phyloP scores from a whole-genome alignment of 2,329 filamentous ascomycete genomes.

The Arachnomyces sp. region DNA sequence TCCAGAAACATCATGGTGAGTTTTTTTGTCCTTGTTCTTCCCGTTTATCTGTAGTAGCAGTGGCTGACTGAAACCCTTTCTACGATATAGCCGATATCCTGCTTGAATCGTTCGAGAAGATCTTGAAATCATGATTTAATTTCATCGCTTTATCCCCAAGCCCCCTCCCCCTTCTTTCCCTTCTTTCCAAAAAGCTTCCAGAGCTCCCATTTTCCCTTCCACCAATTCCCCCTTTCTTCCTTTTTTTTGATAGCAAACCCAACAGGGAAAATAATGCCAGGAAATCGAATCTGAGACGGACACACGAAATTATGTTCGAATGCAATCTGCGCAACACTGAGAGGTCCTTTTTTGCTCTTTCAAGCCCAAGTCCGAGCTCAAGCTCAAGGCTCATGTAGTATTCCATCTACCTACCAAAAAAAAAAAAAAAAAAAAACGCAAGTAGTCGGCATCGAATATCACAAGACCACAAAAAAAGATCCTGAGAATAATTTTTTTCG shows the following conservation, averaged over 20 bases:
- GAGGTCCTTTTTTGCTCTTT: neutral
- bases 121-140: slow-evolving; percentile 45
- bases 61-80: slow-evolving; percentile 1
- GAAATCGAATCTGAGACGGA: neutral
- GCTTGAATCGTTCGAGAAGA: slow-evolving; percentile 68
- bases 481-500: slow-evolving; percentile 1
- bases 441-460: slow-evolving; percentile 1
- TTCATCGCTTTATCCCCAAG: neutral
- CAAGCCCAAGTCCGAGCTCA: neutral
- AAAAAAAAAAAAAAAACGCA: neutral
- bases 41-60: neutral
- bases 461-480: neutral
- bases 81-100: slow-evolving; percentile 58
- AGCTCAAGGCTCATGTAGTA: neutral
- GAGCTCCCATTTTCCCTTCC: neutral
- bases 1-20: slow-evolving; percentile 76
- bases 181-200: neutral
- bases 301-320: slow-evolving; percentile 3
- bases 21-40: slow-evolving; percentile 2
- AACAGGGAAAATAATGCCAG: neutral
- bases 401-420: neutral
- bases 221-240: neutral
- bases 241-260: neutral
- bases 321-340: neutral
- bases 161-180: neutral